A percentile compares a stretch with the other conserved stretches of the same genome.
Evolutionary conservation across 371 early-diverging fungal species (phyloP).

Genomic region (Mortierella sp.): DNA sequence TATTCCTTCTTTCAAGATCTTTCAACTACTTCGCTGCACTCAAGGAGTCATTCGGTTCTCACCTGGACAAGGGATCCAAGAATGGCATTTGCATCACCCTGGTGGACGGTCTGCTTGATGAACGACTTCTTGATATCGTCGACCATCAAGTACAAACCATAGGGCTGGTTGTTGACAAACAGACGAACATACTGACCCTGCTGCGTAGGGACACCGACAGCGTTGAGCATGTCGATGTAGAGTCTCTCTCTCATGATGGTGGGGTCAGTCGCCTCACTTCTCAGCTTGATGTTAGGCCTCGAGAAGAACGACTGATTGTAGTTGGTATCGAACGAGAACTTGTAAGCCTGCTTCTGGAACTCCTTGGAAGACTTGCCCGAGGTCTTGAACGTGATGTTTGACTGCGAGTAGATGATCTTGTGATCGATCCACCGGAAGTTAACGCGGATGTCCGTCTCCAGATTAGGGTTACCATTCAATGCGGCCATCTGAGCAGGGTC

Average conservation of each 20-base stretch:
- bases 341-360: conserved; percentile 60
- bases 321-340: conserved; percentile 56
- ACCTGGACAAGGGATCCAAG: conserved; percentile 56
- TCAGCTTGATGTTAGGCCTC: conserved; percentile 58
- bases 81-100: conserved; percentile 40
- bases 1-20: too few relatives aligned
- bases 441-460: conserved; percentile 14
- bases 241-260: conserved; percentile 62
- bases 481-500: conserved; percentile 49
- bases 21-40: too few relatives aligned
- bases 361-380: conserved; percentile 64
- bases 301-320: conserved; percentile 49
- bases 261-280: conserved; percentile 58
- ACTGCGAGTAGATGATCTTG: conserved; percentile 47
- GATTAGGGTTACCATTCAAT: conserved; percentile 34
- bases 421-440: conserved; percentile 57
- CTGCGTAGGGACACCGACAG: conserved; percentile 60
- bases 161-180: conserved; percentile 58
- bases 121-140: conserved; percentile 59
- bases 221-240: conserved; percentile 58
- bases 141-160: conserved; percentile 60
- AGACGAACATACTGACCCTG: conserved; percentile 59
- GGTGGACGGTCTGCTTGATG: conserved; percentile 56
- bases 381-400: conserved; percentile 53
- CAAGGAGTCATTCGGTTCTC: too few relatives aligned